phyloP scores from a whole-genome alignment of 2,329 filamentous ascomycete species.

The Onygenales sp. region DNA sequence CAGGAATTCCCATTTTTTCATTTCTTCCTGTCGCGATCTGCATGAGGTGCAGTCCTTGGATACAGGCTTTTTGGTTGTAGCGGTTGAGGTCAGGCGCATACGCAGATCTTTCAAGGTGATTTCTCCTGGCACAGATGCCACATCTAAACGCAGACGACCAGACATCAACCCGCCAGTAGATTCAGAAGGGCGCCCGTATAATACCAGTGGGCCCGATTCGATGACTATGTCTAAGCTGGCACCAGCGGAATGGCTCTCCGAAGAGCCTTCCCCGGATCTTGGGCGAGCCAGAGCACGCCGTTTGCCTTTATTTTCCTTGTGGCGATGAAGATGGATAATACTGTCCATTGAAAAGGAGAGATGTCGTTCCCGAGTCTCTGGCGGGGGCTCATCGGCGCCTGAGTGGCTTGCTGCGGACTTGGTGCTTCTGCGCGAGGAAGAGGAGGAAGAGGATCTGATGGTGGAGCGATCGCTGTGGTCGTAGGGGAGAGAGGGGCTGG shows the following conservation, averaged over 20 bases:
- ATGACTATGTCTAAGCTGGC: slow-evolving; percentile 52
- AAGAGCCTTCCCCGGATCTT: slow-evolving; percentile 28
- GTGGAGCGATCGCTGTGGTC: slow-evolving; percentile 12
- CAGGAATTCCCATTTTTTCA: slow-evolving; percentile 73
- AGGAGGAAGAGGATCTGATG: slow-evolving; percentile 24
- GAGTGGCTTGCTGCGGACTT: background rate
- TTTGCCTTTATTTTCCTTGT: slow-evolving; percentile 32
- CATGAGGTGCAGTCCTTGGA: slow-evolving; percentile 70
- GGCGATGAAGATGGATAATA: slow-evolving; percentile 32
- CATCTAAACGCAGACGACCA: slow-evolving; percentile 65
- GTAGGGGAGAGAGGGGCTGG: slow-evolving; percentile 19
- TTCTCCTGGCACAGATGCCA: slow-evolving; percentile 40
- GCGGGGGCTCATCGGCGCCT: background rate
- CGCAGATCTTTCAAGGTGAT: slow-evolving; percentile 61
- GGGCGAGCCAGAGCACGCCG: slow-evolving; percentile 26
- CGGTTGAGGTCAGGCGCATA: slow-evolving; percentile 61
- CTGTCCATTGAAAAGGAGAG: slow-evolving; percentile 35
- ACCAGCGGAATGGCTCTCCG: slow-evolving; percentile 18
- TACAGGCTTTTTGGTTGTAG: slow-evolving; percentile 73
- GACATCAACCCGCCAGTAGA: slow-evolving; percentile 81
- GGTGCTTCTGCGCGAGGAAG: background rate
- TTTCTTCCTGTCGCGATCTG: slow-evolving; percentile 57
- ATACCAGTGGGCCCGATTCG: slow-evolving; percentile 78
- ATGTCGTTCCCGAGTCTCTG: slow-evolving; percentile 22
- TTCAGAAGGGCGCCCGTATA: slow-evolving; percentile 64